phyloP scores from a whole-genome alignment of 495 filamentous ascomycete genomes.

The Lepidopterella palustris region DNA sequence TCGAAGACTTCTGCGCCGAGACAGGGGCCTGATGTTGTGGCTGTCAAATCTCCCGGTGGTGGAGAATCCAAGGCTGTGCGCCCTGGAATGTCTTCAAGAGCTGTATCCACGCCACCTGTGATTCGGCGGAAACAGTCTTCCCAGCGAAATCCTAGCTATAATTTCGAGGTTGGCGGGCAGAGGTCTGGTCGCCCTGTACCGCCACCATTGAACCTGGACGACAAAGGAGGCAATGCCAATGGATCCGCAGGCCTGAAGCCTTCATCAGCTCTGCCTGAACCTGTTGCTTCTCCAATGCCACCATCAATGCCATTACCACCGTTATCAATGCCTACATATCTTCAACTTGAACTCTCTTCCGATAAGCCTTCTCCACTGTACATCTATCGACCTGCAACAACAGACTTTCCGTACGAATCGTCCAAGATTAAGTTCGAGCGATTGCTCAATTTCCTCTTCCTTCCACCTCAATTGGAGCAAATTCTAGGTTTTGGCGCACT shows the following conservation, averaged over 20 bases:
- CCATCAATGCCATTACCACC: conserved; percentile 72
- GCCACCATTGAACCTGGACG: conserved; percentile 40
- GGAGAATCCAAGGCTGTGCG: conserved; percentile 20
- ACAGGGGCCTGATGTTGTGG: conserved; percentile 16
- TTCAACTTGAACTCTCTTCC: conserved; percentile 81
- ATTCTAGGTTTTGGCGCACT: conserved; percentile 80
- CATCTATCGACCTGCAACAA: conserved; percentile 65
- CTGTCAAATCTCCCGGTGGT: conserved; percentile 16
- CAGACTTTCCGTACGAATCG: conserved; percentile 87
- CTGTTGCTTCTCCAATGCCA: conserved; percentile 59
- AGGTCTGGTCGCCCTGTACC: conserved; percentile 11
- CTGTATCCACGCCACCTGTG: conserved; percentile 36
- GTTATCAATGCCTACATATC: conserved; percentile 76
- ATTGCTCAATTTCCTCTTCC: conserved; percentile 77
- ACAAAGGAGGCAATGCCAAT: conserved; percentile 5
- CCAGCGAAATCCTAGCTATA: conserved; percentile 15
- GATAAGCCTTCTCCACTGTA: conserved; percentile 79
- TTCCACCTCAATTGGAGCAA: conserved; percentile 78
- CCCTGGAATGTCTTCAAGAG: conserved; percentile 30
- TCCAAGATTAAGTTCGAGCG: conserved; percentile 93
- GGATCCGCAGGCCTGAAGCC: conserved; percentile 13
- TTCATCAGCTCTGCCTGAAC: not conserved
- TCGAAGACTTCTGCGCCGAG: conserved; percentile 8
- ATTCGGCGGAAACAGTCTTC: conserved; percentile 36
- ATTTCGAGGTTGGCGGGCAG: conserved; percentile 1